Base-by-base conservation (phyloP, 495 filamentous ascomycete species). In the Monascus purpureus region DNA sequence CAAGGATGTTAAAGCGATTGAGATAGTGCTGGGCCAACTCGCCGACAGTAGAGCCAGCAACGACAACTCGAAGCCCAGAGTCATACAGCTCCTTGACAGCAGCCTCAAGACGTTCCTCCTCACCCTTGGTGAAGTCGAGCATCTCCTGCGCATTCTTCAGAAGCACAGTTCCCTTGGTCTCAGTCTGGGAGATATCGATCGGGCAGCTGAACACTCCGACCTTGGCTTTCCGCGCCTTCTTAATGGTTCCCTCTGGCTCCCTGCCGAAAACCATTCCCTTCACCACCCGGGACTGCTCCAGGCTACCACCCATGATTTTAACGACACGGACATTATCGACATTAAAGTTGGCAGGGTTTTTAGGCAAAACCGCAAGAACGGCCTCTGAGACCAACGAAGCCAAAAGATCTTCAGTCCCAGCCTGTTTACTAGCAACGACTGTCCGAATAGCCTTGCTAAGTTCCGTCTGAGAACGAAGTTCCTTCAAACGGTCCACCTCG, bases 161-260 rank as follows among this genome's bases (percentile, higher is more conserved):
- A 23, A 99, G 65, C n/a, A 99, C 92, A 11, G 92, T 99, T n/a
- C 92, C 92, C 67, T 99, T 99, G 44, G 92, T 99, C 61, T 99
- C 92, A 17, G 92, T 99, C 68, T 94, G 86, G 45, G 72, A 80
- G 59, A 72, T 88, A 52, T 99, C 92, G 56, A 99, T 82, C 25
- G 92, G 77, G 65, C 92, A 99, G 46, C 82, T 85, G 70, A 81
- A 99, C 24, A 96, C 87, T 32, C 77, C 92, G 36, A 99, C 92
- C 68, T 93, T 95, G 44, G 92, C 90, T 59, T 82, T 88, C 41
- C 62, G 68, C 33, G 79, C 85, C 61, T 83, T 85, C 72, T 93
- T 96, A 48, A 94, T 60, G 13, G 70, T 72, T 43, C 84, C 88
- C 50, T 95, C 77, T 9, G 92, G 92, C 48, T 93, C 83, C 37